Percentiles rank a stretch among this genome's conserved stretches.
phyloP scores from a whole-genome alignment of 1,284 basidiomycete species.

The Lentinus polychrous region DNA sequence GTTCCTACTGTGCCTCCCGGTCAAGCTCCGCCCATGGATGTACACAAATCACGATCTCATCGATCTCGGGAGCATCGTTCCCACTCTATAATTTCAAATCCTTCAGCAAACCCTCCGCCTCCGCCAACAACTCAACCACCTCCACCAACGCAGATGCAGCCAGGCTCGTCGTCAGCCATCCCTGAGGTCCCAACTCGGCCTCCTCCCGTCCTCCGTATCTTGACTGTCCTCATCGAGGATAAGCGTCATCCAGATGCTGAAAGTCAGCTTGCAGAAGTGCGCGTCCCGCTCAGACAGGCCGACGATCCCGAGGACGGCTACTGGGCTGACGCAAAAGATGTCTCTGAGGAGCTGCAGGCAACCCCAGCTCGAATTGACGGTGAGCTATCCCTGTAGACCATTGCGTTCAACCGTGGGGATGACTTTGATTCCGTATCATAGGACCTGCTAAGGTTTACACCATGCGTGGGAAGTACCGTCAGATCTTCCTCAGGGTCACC shows the following conservation, averaged over 20 bases:
- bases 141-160: neutral
- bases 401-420: neutral
- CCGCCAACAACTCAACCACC: neutral
- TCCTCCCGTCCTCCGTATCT: conserved; percentile 27
- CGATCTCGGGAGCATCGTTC: conserved; percentile 1
- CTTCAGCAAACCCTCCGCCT: neutral
- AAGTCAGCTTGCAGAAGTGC: conserved; percentile 57
- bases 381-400: conserved; percentile 19
- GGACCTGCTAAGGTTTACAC: conserved; percentile 65
- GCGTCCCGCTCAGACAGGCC: conserved; percentile 41
- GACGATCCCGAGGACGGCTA: conserved; percentile 45
- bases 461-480: conserved; percentile 61
- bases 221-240: conserved; percentile 65
- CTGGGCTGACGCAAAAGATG: conserved; percentile 63
- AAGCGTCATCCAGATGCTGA: conserved; percentile 43
- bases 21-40: neutral
- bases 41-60: neutral
- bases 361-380: conserved; percentile 67
- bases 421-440: conserved; percentile 20
- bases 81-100: neutral
- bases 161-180: neutral
- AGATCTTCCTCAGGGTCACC: conserved; percentile 59
- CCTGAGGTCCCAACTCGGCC: neutral
- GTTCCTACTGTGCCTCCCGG: neutral
- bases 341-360: conserved; percentile 50